Conservation (phyloP, 148 eudicot genomes). For the Rhododendron williamsianum region DNA sequence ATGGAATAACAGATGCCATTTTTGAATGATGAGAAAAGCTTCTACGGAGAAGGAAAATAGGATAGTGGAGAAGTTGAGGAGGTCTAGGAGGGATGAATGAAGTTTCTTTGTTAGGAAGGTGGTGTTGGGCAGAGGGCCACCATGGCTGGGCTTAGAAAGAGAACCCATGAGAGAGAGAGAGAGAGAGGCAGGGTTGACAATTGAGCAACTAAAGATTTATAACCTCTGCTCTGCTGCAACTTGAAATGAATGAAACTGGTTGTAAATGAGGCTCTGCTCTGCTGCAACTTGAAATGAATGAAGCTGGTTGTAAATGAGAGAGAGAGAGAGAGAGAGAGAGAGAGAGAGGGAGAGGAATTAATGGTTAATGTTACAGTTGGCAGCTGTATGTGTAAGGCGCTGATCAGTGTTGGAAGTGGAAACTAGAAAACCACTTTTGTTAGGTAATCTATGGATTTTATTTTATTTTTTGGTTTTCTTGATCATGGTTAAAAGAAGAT, state of each 20-base stretch:
- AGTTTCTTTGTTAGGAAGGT: slow-evolving; percentile 8
- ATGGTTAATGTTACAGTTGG: not conserved
- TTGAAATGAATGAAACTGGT: not conserved
- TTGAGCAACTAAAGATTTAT: not conserved
- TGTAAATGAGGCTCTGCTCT: not conserved
- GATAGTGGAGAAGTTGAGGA: slow-evolving; percentile 24
- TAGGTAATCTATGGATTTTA: not conserved
- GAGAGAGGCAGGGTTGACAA: not conserved
- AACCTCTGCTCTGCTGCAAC: not conserved
- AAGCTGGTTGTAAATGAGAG: not conserved
- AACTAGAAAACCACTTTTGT: not conserved
- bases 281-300: not conserved
- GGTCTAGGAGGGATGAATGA: slow-evolving; percentile 8
- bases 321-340: not conserved
- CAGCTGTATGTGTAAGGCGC: not conserved
- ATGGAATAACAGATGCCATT: slow-evolving; percentile 29
- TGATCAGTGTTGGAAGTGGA: not conserved
- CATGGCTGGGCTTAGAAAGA: not conserved
- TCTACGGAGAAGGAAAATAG: slow-evolving; percentile 25
- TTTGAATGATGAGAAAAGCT: slow-evolving; percentile 27
- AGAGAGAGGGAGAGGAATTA: not conserved
- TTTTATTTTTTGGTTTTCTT: too few species aligned
- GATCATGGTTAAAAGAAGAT: not conserved
- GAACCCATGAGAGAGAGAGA: slow-evolving; percentile 1
- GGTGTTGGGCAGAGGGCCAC: not conserved